phyloP scores from a whole-genome alignment of 441 rosid genomes.

The Brassica hybrid region DNA sequence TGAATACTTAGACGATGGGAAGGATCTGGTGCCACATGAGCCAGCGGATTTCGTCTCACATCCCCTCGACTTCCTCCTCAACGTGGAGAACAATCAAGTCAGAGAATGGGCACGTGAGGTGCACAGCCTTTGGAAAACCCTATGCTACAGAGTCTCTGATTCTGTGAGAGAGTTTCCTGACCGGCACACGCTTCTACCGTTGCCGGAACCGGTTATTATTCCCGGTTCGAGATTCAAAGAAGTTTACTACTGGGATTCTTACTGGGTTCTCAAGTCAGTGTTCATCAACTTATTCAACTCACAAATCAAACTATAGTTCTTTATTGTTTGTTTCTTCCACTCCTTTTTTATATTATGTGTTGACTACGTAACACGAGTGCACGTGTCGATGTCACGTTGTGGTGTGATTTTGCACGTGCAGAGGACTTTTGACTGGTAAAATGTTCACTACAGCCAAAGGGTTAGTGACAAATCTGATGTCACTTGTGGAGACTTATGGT shows the following conservation, averaged over 20 bases:
- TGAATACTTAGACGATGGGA: conserved; percentile 54
- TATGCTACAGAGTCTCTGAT: conserved; percentile 63
- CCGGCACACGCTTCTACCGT: conserved; percentile 75
- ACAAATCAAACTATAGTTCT: too few relatives aligned
- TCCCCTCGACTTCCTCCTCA: conserved; percentile 67
- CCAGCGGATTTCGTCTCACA: conserved; percentile 69
- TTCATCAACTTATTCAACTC: background rate
- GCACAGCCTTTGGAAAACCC: conserved; percentile 78
- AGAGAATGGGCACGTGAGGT: conserved; percentile 80
- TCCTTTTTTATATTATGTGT: conserved; percentile 11
- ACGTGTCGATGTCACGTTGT: background rate
- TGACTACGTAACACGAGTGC: background rate
- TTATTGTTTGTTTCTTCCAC: background rate
- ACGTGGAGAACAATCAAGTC: conserved; percentile 67
- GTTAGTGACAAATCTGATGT: conserved; percentile 72
- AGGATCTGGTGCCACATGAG: conserved; percentile 54
- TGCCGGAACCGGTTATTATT: conserved; percentile 64
- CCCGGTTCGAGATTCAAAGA: conserved; percentile 92
- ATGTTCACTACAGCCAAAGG: conserved; percentile 80
- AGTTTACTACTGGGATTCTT: conserved; percentile 97
- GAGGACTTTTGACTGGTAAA: conserved; percentile 85
- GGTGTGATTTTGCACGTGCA: conserved; percentile 38
- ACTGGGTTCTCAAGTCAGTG: conserved; percentile 82
- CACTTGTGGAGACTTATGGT: conserved; percentile 66
- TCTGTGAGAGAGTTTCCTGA: conserved; percentile 61